Percentiles rank a stretch among this genome's conserved stretches.
These are phyloP conservation scores for Chaetomium fimeti DNA, from an alignment of 495 filamentous ascomycete species.

Conservation along the genomic window DNA sequence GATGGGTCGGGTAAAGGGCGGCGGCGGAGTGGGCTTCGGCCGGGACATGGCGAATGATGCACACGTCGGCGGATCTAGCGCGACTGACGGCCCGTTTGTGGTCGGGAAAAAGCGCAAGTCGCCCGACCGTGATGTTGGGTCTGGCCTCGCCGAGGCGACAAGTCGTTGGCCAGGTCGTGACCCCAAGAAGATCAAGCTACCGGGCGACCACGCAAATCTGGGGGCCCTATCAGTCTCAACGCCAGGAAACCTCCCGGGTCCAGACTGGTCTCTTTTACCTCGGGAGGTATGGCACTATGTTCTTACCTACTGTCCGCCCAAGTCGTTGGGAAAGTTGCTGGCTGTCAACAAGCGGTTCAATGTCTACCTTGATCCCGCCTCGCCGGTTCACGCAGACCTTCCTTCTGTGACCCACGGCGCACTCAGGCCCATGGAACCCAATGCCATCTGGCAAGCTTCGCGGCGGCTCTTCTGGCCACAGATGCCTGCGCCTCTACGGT, in stretches of 20 bases:
- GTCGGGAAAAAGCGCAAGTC: conserved; percentile 45
- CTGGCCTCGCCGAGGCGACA: not conserved
- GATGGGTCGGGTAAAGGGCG: too few species aligned
- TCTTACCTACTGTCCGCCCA: conserved; percentile 55
- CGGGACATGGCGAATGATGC: not conserved
- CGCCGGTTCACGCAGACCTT: conserved; percentile 28
- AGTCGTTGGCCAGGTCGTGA: conserved; percentile 12
- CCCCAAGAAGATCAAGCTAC: conserved; percentile 42
- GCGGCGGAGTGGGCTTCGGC: not conserved
- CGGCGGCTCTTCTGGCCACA: conserved; percentile 54
- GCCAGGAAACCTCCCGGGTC: conserved; percentile 14
- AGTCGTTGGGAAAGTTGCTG: conserved; percentile 50
- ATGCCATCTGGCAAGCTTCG: conserved; percentile 60
- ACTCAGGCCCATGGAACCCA: conserved; percentile 42
- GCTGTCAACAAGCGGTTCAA: conserved; percentile 54
- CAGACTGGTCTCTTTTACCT: conserved; percentile 46
- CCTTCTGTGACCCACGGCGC: conserved; percentile 26
- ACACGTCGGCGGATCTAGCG: conserved; percentile 8
- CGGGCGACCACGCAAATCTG: conserved; percentile 15
- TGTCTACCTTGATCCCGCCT: conserved; percentile 50
- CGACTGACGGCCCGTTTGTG: conserved; percentile 14
- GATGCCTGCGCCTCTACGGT: conserved; percentile 57
- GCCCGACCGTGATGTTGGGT: conserved; percentile 10
- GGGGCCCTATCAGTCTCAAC: conserved; percentile 13
- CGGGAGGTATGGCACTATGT: conserved; percentile 56